Evolutionary conservation across 257 asterid genomes (phyloP), one percentile per base, ranked within the genome.

Genomic region (Capsicum pubescens): DNA sequence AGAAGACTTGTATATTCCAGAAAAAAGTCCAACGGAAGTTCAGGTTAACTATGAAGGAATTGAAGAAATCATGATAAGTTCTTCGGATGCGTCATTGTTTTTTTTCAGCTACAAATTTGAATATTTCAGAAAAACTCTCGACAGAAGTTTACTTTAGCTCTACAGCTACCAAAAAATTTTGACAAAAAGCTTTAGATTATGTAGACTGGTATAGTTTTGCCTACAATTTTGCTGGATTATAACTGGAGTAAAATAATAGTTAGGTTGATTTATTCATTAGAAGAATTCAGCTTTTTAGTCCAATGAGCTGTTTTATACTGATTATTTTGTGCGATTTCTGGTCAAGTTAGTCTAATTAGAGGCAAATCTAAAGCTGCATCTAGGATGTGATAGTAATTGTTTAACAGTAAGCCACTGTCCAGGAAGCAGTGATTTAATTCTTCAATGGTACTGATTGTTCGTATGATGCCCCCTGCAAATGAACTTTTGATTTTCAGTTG

Each of bases 301-400:
- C 32, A 26, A 26, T 26, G 32, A 26, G 32, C 32, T 26, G 32
- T 76, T 76, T 52, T 50, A 52, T 13, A 36, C 15, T 74, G 52
- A 76, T 76, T 21, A 21, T 76, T 76, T 76, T 7, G 61, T 76
- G 81, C 12, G 63, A 76, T 21, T 76, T 52, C 21, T 15, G 21
- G 13, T 76, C 81, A 76, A 52, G 46, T 76, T 50, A 76, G 81
- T 76, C 32, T 26, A 26, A 26, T 74, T 76, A 52, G 48, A 56
- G 81, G 26, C 0, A 54, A 26, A 76, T 76, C 26, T 26, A 8
- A 26, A 76, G 81, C 81, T 52, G 57, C 79, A 44, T 44, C 79
- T 44, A 70, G 55, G 35, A 44, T 44, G 57, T 17, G 57, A 70
- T 4, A 44, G 36, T 44, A 42, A 26, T 54, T 44, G 17, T 16